Evolutionary conservation across 2,329 filamentous ascomycete species (phyloP), one percentile per base, ranked within the genome.

Genomic region (Colletotrichum magnum): DNA sequence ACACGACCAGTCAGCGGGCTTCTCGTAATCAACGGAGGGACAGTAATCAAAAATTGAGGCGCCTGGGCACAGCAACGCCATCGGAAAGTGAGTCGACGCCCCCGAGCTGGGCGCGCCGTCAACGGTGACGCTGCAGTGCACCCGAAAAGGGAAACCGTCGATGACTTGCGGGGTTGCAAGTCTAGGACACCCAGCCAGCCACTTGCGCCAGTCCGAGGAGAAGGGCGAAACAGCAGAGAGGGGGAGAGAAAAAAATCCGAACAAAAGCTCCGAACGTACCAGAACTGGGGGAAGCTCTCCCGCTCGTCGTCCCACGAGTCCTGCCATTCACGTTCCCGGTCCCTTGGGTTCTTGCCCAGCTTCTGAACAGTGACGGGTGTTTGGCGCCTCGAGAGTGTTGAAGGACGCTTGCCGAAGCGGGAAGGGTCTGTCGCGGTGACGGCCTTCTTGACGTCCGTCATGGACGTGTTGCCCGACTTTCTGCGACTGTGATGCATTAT

Each of bases 201-300:
- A 54, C 54, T 26, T 53, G 61, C 48, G 48, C 45, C 52, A 54
- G 52, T 28, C 43, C 24, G 56, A 45, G 36, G 26, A 59, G 65
- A 58, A 36, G 60, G 13, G 45, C 32, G 36, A 24, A 54, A 59
- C 16, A 48, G 24, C 16, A 21, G 12, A 74, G 68, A 64, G 41
- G 64, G 67, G 52, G 56, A 36, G 53, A 47, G 50, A 41, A 62
- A 16, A n/a, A 63, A 63, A 71, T 67, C 57, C 64, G 45, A 26
- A 48, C 50, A 59, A 67, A 26, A 52, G 67, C 65, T 60, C 52
- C 62, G 72, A 66, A 86, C 88, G 67, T 85, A 91, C 89, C 89
- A 91, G 75, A 84, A 91, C 76, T 90, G 88, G 24, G 89, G 89
- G 71, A 91, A 91, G 78, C 86, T 89, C 75, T 91, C 89, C 64